phyloP scores from a whole-genome alignment of 768 basidiomycete species.

The Daedaleopsis nitida region DNA sequence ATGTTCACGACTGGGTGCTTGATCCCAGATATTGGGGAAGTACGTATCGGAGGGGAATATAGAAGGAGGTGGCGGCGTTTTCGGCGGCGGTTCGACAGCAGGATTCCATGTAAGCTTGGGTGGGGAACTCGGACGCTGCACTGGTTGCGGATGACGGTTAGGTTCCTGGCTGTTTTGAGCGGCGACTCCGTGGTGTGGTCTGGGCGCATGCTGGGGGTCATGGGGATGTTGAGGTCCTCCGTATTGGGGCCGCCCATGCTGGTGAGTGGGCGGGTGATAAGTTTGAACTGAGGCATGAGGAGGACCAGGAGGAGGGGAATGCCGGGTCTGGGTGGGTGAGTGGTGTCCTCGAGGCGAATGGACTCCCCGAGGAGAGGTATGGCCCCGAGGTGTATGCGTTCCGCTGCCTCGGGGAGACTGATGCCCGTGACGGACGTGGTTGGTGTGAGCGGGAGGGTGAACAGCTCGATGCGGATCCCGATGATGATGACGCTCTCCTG shows the following conservation, averaged over 20 bases:
- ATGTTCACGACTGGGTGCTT: slow-evolving; percentile 44
- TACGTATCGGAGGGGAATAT: slow-evolving; percentile 75
- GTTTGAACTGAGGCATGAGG: slow-evolving; percentile 6
- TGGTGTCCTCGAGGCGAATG: slow-evolving; percentile 16
- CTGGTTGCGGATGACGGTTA: slow-evolving; percentile 24
- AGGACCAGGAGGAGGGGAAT: slow-evolving; percentile 13
- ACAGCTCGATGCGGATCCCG: slow-evolving; percentile 5
- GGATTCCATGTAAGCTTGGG: slow-evolving; percentile 81
- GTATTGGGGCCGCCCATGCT: slow-evolving; percentile 7
- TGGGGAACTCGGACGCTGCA: slow-evolving; percentile 47
- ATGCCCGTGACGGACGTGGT: slow-evolving; percentile 5
- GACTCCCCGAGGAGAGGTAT: slow-evolving; percentile 18
- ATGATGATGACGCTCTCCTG: slow-evolving; percentile 10
- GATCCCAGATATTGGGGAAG: slow-evolving; percentile 89
- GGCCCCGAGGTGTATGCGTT: slow-evolving; percentile 8
- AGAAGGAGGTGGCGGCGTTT: slow-evolving; percentile 49
- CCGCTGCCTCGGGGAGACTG: slow-evolving; percentile 4
- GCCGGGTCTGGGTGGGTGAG: slow-evolving; percentile 12
- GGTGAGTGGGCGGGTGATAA: slow-evolving; percentile 20
- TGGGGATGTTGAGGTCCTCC: background rate
- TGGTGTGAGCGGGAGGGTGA: slow-evolving; percentile 4
- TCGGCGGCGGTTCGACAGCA: slow-evolving; percentile 78
- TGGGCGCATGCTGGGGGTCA: slow-evolving; percentile 13
- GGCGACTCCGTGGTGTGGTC: slow-evolving; percentile 13
- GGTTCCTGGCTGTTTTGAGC: slow-evolving; percentile 16